These are phyloP conservation scores for Ophiognomonia clavigignenti-juglandacearum DNA, from an alignment of 2,329 filamentous ascomycete genomes.

Conservation along the genomic window DNA sequence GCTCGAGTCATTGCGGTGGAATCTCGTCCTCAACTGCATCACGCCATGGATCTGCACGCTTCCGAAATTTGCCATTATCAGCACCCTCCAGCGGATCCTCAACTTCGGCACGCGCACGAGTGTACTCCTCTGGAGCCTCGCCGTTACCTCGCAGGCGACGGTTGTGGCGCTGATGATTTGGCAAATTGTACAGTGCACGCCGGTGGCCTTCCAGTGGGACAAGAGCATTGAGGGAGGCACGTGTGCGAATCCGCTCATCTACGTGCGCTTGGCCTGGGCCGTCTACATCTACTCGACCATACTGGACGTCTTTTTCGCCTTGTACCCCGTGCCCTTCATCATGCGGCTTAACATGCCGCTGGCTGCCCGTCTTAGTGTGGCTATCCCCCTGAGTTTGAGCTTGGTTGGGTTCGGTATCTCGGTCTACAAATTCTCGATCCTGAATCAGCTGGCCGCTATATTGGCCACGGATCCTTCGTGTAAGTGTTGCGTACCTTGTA, in stretches of 20 bases:
- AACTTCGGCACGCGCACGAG: slow-evolving; percentile 25
- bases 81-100: slow-evolving; percentile 27
- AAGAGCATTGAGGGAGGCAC: slow-evolving; percentile 20
- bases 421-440: slow-evolving; percentile 24
- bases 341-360: slow-evolving; percentile 28
- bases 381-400: slow-evolving; percentile 22
- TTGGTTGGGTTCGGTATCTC: slow-evolving; percentile 24
- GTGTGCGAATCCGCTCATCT: slow-evolving; percentile 20
- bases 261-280: slow-evolving; percentile 24
- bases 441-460: slow-evolving; percentile 21
- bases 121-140: slow-evolving; percentile 26
- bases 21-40: slow-evolving; percentile 25
- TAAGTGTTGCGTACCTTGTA: slow-evolving; percentile 22
- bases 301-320: slow-evolving; percentile 27
- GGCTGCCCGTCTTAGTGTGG: slow-evolving; percentile 21
- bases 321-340: slow-evolving; percentile 27
- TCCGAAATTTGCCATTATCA: slow-evolving; percentile 29
- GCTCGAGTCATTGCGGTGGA: slow-evolving; percentile 24
- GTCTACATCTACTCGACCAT: slow-evolving; percentile 26
- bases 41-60: slow-evolving; percentile 30
- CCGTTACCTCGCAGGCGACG: slow-evolving; percentile 26
- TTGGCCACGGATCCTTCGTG: slow-evolving; percentile 23
- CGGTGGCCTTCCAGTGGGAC: slow-evolving; percentile 24
- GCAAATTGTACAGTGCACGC: slow-evolving; percentile 27
- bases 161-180: slow-evolving; percentile 25